phyloP scores from a whole-genome alignment of 1,284 basidiomycete genomes.

The Cutaneotrichosporon daszewskae region DNA sequence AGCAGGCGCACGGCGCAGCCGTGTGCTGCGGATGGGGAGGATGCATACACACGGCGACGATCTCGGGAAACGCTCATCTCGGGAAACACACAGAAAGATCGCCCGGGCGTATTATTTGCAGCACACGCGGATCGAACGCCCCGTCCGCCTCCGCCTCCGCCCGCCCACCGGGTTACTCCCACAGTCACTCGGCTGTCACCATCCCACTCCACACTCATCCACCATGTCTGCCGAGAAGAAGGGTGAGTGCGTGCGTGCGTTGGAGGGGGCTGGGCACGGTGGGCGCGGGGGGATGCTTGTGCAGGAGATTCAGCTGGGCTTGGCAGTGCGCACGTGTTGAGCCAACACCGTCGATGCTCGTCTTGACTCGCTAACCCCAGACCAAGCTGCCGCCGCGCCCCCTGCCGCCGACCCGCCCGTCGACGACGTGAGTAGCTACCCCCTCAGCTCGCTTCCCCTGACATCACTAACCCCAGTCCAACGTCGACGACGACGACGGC shows the following conservation, averaged over 20 bases:
- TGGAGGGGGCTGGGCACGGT: background rate
- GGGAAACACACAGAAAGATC: background rate
- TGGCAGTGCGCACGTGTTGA: too few species aligned
- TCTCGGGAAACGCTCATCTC: background rate
- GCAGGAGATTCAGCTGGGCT: background rate
- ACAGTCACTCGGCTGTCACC: background rate
- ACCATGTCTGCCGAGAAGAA: slow-evolving; percentile 2
- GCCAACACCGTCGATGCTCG: too few species aligned
- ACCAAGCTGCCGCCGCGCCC: background rate
- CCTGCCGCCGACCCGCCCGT: background rate
- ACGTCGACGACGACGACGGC: slow-evolving; percentile 1
- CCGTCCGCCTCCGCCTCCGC: background rate
- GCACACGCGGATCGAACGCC: background rate
- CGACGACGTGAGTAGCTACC: too few species aligned
- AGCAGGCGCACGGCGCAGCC: too few species aligned
- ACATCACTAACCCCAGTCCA: background rate
- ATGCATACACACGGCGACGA: too few species aligned
- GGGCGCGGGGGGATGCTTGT: background rate
- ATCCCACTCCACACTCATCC: background rate
- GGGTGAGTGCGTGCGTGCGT: background rate
- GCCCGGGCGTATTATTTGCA: too few species aligned
- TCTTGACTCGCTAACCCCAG: background rate
- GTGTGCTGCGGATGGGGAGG: too few species aligned
- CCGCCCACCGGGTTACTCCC: background rate
- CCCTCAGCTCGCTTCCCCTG: background rate